Percentiles rank a stretch among this genome's conserved stretches.
Evolutionary conservation across 2,329 filamentous ascomycete species (phyloP).

Genomic region (Rachicladosporium sp.): DNA sequence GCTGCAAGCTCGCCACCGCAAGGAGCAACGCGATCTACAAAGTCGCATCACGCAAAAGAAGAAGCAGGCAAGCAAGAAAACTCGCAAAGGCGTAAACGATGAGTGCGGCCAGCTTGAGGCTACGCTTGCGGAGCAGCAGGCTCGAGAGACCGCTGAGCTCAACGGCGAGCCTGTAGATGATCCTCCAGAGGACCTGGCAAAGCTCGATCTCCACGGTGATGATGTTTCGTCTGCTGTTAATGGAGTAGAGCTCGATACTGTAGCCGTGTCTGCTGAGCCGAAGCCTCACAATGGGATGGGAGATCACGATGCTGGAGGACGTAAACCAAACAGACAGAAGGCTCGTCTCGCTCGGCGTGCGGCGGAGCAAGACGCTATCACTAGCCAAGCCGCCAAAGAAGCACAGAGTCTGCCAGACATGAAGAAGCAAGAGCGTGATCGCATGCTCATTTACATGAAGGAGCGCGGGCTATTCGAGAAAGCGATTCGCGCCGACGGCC

Average conservation of each 20-base stretch:
- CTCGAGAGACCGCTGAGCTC: conserved; percentile 36
- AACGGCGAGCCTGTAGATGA: conserved; percentile 20
- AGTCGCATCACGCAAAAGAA: conserved; percentile 85
- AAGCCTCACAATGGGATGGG: neutral
- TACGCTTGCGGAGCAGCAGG: conserved; percentile 44
- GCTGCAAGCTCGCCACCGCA: conserved; percentile 67
- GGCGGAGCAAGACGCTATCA: conserved; percentile 64
- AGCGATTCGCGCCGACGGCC: conserved; percentile 78
- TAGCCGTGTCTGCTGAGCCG: neutral
- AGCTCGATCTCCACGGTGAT: conserved; percentile 1
- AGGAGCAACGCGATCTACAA: conserved; percentile 79
- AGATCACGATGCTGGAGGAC: conserved; percentile 1
- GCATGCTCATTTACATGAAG: conserved; percentile 57
- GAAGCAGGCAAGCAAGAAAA: conserved; percentile 84
- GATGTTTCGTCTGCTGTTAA: neutral
- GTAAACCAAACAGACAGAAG: conserved; percentile 80
- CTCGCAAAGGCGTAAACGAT: conserved; percentile 47
- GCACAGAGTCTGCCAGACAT: conserved; percentile 63
- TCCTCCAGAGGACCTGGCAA: conserved; percentile 3
- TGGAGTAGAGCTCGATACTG: neutral
- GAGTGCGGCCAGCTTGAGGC: conserved; percentile 48
- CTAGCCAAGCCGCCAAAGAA: conserved; percentile 58
- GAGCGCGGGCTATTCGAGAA: conserved; percentile 56
- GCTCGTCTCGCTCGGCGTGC: conserved; percentile 80
- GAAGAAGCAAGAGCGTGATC: conserved; percentile 54